Percentiles rank a stretch among this genome's conserved stretches.
Evolutionary conservation across 495 filamentous ascomycete genomes (phyloP).

Genomic region (Xylaria nigripes): DNA sequence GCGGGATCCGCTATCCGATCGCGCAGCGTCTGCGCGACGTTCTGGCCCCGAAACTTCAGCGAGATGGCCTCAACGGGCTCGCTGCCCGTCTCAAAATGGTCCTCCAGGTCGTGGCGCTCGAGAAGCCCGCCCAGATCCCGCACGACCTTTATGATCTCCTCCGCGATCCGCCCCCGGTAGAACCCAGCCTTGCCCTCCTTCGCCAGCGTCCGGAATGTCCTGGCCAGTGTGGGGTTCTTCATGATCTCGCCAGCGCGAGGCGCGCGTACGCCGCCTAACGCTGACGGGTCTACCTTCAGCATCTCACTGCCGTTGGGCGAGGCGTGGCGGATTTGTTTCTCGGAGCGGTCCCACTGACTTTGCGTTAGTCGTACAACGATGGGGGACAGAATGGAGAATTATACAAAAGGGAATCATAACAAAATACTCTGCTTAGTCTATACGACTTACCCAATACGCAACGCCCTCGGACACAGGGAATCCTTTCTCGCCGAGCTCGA

Average conservation of each 20-base stretch:
- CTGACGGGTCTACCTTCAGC: slow-evolving; percentile 62
- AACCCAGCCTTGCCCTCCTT: slow-evolving; percentile 81
- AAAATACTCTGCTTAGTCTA: no score
- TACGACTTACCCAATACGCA: slow-evolving; percentile 57
- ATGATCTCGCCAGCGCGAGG: slow-evolving; percentile 82
- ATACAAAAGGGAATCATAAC: not conserved
- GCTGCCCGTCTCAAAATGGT: slow-evolving; percentile 64
- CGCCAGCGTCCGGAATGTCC: slow-evolving; percentile 73
- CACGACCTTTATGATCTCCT: slow-evolving; percentile 69
- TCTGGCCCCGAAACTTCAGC: slow-evolving; percentile 64
- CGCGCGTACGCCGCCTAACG: slow-evolving; percentile 54
- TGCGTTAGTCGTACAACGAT: no score
- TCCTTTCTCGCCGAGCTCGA: slow-evolving; percentile 79
- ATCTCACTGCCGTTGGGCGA: slow-evolving; percentile 82
- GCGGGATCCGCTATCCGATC: slow-evolving; percentile 31
- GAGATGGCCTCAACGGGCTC: slow-evolving; percentile 78
- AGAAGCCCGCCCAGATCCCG: slow-evolving; percentile 70
- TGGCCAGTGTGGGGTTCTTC: slow-evolving; percentile 72
- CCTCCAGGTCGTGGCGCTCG: slow-evolving; percentile 67
- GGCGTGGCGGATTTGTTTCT: slow-evolving; percentile 49
- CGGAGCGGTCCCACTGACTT: slow-evolving; percentile 21
- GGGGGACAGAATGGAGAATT: no score
- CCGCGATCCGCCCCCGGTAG: slow-evolving; percentile 76
- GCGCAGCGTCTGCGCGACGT: slow-evolving; percentile 38
- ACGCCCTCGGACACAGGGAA: slow-evolving; percentile 82